Evolutionary conservation across 768 basidiomycete genomes (phyloP).

Genomic region (Lenzites betulinus): DNA sequence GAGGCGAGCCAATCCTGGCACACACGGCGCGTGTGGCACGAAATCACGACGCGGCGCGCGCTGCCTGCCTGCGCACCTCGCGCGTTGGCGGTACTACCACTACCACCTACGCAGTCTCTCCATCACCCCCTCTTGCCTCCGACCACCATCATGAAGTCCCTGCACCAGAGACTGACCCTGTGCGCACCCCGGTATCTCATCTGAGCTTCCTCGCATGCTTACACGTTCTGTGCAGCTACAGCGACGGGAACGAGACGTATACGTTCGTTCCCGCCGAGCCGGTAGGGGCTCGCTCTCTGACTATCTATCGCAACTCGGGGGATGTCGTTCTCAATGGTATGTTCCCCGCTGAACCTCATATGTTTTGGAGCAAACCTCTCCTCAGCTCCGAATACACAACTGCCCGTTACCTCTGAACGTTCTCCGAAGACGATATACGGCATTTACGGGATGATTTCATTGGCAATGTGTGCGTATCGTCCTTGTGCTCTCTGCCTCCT

Average conservation of each 20-base stretch:
- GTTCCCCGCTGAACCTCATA: conserved; percentile 20
- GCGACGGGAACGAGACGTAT: conserved; percentile 72
- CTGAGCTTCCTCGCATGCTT: conserved; percentile 4
- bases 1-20: conserved; percentile 3
- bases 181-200: conserved; percentile 32
- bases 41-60: conserved; percentile 21
- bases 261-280: conserved; percentile 72
- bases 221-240: conserved; percentile 51
- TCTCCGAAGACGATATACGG: conserved; percentile 71
- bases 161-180: conserved; percentile 77
- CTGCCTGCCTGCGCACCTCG: conserved; percentile 13
- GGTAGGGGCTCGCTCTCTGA: conserved; percentile 65
- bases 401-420: conserved; percentile 57
- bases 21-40: conserved; percentile 19
- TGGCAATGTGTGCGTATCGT: conserved; percentile 62
- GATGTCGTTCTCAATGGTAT: conserved; percentile 72
- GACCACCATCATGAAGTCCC: conserved; percentile 55
- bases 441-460: conserved; percentile 74
- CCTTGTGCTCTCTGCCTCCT: neutral
- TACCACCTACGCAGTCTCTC: neutral
- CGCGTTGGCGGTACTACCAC: conserved; percentile 15
- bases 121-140: conserved; percentile 25
- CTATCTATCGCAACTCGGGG: conserved; percentile 72
- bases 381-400: conserved; percentile 54
- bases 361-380: neutral